Evolutionary conservation across 2,329 filamentous ascomycete species (phyloP), one percentile per base, ranked within the genome.

Genomic region (Fusarium sp.): DNA sequence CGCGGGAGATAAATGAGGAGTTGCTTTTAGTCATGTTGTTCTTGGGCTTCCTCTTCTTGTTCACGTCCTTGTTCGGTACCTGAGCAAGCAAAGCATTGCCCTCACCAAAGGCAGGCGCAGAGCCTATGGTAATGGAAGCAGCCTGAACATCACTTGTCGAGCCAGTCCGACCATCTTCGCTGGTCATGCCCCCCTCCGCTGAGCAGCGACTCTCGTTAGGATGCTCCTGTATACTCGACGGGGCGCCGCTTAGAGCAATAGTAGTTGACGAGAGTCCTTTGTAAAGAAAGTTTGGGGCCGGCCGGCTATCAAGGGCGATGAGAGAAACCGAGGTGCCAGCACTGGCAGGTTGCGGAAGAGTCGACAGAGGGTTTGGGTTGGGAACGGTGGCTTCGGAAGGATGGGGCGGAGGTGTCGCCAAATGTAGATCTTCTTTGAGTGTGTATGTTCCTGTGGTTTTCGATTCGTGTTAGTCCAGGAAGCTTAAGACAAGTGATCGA

Each of bases 11-110:
- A 76, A 97, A 99, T 1, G 95, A 97, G 11, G 96, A 99, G 79
- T 97, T 98, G 81, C 94, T 98, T 84, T 99, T 99, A 52, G 95
- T 90, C 78, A 99, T 96, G 78, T 96, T 98, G 80, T 95, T 98
- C 85, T 98, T 99, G 4, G 96, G 96, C 78, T 99, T 99, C 75
- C 90, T 88, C 77, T 89, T 87, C 83, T 97, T 97, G 68, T 87
- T 89, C 40, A 87, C 85, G 74, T 94, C 92, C 74, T 93, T 93
- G 30, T 85, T 83, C 51, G 86, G 85, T 17, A 84, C 82, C 19
- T 85, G 83, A 13, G 85, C 82, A 30, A 98, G 83, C 25, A 92
- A 85, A 8, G 90, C 86, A 76, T 97, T 98, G 53, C 92, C 92
- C 73, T 96, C 92, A 9, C 95, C 95, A 78, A 97, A 97, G 1